Percentiles rank a stretch among this genome's conserved stretches.
These are phyloP conservation scores for Trifolium repens DNA, from an alignment of 306 rosid species.

Conservation along the genomic window DNA sequence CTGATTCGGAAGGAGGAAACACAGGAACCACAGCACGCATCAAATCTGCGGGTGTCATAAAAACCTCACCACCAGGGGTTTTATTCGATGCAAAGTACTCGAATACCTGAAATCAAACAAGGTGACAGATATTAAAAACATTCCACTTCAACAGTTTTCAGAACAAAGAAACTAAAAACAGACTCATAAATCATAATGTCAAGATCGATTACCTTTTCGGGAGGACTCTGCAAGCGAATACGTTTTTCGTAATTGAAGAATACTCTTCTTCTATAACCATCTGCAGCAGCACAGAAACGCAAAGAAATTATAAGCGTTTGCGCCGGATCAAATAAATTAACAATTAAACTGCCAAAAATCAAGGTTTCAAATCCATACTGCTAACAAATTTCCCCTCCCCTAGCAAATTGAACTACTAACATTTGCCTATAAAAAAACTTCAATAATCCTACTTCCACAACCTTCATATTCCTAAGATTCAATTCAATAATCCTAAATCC, in stretches of 20 bases:
- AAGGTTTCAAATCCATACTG: background rate
- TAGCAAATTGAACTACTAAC: background rate
- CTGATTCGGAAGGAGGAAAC: conserved; percentile 73
- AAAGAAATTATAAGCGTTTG: background rate
- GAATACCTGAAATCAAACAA: conserved; percentile 54
- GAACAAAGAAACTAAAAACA: background rate
- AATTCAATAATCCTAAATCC: background rate
- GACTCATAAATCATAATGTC: background rate
- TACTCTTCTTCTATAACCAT: conserved; percentile 59
- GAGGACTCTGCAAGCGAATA: conserved; percentile 67
- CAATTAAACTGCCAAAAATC: background rate
- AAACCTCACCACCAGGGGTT: conserved; percentile 53
- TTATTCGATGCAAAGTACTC: conserved; percentile 69
- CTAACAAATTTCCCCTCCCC: background rate
- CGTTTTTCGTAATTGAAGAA: conserved; percentile 83
- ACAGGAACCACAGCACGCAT: conserved; percentile 81
- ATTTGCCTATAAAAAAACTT: background rate
- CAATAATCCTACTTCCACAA: background rate
- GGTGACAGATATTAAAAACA: background rate
- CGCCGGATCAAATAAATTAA: background rate
- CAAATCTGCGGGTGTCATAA: conserved; percentile 73
- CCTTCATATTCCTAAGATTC: background rate
- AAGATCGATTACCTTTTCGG: conserved; percentile 62
- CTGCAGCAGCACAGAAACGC: conserved; percentile 45
- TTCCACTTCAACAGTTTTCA: background rate